Evolutionary conservation across 257 asterid species (phyloP).

Genomic region (Nyctanthes arbortristis): DNA sequence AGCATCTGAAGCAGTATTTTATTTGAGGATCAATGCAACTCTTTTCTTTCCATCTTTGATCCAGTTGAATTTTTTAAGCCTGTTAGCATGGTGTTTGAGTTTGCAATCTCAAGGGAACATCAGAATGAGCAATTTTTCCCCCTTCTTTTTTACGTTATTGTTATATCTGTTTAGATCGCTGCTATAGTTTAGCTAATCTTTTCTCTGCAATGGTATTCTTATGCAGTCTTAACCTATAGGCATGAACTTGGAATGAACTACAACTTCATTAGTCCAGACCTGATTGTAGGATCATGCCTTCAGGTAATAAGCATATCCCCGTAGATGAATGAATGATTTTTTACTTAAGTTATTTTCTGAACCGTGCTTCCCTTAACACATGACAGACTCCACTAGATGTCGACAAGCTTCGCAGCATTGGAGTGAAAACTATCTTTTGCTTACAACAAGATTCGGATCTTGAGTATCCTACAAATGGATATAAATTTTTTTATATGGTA

Average conservation of each 20-base stretch:
- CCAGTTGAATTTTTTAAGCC: background rate
- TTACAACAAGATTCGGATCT: conserved; percentile 89
- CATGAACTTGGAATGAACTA: conserved; percentile 98
- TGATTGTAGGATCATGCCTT: conserved; percentile 94
- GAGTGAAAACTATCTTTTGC: conserved; percentile 94
- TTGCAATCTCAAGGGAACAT: background rate
- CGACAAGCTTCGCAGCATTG: conserved; percentile 87
- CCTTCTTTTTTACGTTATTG: background rate
- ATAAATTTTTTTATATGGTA: background rate
- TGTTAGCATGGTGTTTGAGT: background rate
- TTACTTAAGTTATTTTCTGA: background rate
- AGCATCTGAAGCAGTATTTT: background rate
- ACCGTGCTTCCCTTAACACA: conserved; percentile 20
- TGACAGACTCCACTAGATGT: conserved; percentile 88
- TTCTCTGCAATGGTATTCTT: conserved; percentile 10
- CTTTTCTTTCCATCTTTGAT: conserved; percentile 1
- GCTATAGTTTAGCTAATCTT: conserved; percentile 21
- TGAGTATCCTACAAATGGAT: conserved; percentile 68
- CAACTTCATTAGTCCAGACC: conserved; percentile 83
- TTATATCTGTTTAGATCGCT: background rate
- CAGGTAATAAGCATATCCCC: conserved; percentile 53
- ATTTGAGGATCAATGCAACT: background rate
- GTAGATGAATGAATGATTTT: background rate
- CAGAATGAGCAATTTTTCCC: background rate
- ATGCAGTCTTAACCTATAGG: conserved; percentile 74